Base-by-base conservation (phyloP, 2,329 filamentous ascomycete genomes). In the Fusarium sp. region DNA sequence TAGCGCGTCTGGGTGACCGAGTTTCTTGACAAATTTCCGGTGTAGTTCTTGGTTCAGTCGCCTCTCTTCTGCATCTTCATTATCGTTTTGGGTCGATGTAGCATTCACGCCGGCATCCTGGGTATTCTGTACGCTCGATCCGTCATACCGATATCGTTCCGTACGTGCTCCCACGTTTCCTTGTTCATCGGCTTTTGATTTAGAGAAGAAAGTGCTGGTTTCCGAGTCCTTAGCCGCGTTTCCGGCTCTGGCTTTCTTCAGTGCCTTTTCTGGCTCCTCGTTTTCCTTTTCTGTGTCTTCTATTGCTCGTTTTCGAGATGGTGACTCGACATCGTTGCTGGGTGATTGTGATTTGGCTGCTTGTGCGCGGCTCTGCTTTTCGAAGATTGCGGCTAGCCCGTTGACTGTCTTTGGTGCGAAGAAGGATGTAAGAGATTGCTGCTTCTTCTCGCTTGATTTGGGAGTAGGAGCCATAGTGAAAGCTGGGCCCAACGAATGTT, bases 351-450 rank as follows among this genome's bases (percentile, higher is more conserved):
- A 72, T 30, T 68, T 68, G 24, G 70, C 68, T 44, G 71, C 69
- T 48, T 70, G 69, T 37, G 72, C 61, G 37, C 75, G 72, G 51
- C 67, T 73, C 67, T 78, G 75, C 58, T 80, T 79, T 66, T 77
- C 72, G 58, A 79, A 77, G 47, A 77, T 74, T 37, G 81, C 76
- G n/a, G 79, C 74, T 25, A 83, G 73, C 61, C 82, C 83, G 77
- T 86, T 86, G 76, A 81, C 78, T 14, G 87, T 82, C 69, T 87
- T 90, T 16, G 88, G 89, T 1, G 89, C 87, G 78, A 97, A 97
- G 81, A 97, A 97, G 77, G 90, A 94, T 5, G 93, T 96, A 66
- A 98, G 91, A 1, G 93, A 93, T 71, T 91, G 88, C 77, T 98
- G 93, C 74, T 91, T 92, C 80, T 91, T 92, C 57, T 79, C 81